Base-by-base conservation (phyloP, 2,329 filamentous ascomycete genomes). In the Apiospora pterosperma region DNA sequence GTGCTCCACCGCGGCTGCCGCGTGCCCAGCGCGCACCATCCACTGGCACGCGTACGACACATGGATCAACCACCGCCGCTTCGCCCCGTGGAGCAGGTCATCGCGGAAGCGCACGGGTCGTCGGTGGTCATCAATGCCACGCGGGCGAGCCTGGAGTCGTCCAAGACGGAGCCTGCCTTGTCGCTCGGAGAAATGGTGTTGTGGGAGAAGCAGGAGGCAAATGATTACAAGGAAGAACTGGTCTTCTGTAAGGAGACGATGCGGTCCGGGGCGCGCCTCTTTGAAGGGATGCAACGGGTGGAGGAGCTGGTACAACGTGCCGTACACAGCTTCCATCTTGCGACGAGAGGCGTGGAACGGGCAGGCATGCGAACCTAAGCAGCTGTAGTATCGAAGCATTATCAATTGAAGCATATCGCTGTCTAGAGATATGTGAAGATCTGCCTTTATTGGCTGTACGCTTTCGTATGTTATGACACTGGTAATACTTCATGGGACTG, bases 311-410 rank as follows among this genome's bases (percentile, higher is more conserved):
- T 41, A 41, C 39, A 41, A 7, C 39, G 19, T 4, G 4, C 39
- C 19, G 39, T 21, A 7, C 39, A 41, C n/a, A 41, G 39, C 19
- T 41, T 41, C 39, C 39, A 41, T n/a, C 39, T 41, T n/a, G 7
- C 39, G 5, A 41, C 21, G 2, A 41, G 19, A 8, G 39, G 36
- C 36, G 36, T 38, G 36, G 36, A 38, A 12, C 36, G 36, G 36
- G 36, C 36, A 38, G 36, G 36, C 36, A 38, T 7, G 36, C 8
- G 36, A 0, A 81, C 75, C n/a, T n/a, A n/a, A n/a, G n/a, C n/a
- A n/a, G n/a, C n/a, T n/a, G n/a, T n/a, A n/a, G n/a, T n/a, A n/a
- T n/a, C n/a, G n/a, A n/a, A n/a, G n/a, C n/a, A n/a, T n/a, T n/a
- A n/a, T n/a, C n/a, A n/a, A n/a, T n/a, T n/a, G n/a, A n/a, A n/a